Evolutionary conservation across 805 yeast species (phyloP).

Genomic region (Brettanomyces bruxellensis): DNA sequence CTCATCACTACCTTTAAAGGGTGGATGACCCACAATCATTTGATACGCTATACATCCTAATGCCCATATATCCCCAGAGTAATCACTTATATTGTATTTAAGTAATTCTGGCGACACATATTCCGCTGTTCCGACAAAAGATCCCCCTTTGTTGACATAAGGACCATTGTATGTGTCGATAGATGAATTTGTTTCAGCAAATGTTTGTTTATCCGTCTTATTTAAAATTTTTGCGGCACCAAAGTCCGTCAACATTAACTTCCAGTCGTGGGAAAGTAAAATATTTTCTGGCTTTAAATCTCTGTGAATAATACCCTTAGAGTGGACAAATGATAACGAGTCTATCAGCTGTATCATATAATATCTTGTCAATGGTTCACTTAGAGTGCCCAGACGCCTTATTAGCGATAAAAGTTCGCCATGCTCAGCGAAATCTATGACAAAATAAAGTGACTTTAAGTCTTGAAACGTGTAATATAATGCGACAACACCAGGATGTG

Average conservation of each 20-base stretch:
- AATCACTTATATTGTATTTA: constrained; percentile 70
- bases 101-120: constrained; percentile 91
- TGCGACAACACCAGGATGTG: constrained; percentile 91
- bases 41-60: constrained; percentile 84
- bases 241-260: constrained; percentile 88
- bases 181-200: constrained; percentile 10
- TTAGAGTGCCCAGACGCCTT: constrained; percentile 66
- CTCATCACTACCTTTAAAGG: constrained; percentile 82
- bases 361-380: constrained; percentile 67
- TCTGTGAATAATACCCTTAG: constrained; percentile 83
- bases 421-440: constrained; percentile 86
- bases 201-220: neutral
- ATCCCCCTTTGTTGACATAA: constrained; percentile 32
- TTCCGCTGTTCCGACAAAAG: constrained; percentile 97
- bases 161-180: constrained; percentile 22
- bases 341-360: constrained; percentile 85
- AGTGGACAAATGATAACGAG: constrained; percentile 82
- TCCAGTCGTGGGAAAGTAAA: constrained; percentile 74
- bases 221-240: constrained; percentile 85
- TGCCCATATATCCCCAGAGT: constrained; percentile 88
- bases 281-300: constrained; percentile 95
- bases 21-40: constrained; percentile 75
- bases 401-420: constrained; percentile 86
- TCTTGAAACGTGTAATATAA: constrained; percentile 94
- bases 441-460: constrained; percentile 78